Percentiles rank a stretch among this genome's conserved stretches.
Evolutionary conservation across 495 filamentous ascomycete genomes (phyloP).

Genomic region (Geoglossum glabrum): DNA sequence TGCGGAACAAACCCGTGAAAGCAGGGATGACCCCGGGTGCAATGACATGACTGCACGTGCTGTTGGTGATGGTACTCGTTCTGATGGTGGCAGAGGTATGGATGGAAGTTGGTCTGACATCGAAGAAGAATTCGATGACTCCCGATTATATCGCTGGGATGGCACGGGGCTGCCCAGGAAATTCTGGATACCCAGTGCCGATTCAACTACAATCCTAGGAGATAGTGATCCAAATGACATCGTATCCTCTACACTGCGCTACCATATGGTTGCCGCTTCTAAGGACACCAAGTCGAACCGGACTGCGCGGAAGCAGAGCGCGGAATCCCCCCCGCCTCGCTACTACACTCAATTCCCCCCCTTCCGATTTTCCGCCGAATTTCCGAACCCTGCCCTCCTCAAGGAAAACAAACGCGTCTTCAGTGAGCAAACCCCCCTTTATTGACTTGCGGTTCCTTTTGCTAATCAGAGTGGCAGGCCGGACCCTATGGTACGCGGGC

Average conservation of each 20-base stretch:
- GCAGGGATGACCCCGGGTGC: not conserved
- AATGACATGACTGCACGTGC: not conserved
- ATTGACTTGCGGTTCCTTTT: not conserved
- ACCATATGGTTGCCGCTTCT: not conserved
- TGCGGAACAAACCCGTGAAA: conserved; percentile 10
- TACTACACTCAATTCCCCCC: conserved; percentile 35
- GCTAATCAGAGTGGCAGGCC: conserved; percentile 18
- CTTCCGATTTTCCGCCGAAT: conserved; percentile 38
- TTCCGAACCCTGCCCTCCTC: conserved; percentile 31
- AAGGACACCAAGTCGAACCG: conserved; percentile 9
- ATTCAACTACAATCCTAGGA: conserved; percentile 37
- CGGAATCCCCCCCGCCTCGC: not conserved
- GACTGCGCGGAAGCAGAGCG: conserved; percentile 13
- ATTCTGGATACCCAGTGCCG: conserved; percentile 36
- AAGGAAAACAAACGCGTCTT: conserved; percentile 40
- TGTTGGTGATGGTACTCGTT: not conserved
- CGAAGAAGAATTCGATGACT: not conserved
- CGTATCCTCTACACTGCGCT: conserved; percentile 8
- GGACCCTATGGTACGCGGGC: conserved; percentile 42
- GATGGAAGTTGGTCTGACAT: conserved; percentile 17
- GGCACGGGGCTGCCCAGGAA: conserved; percentile 29
- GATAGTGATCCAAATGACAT: conserved; percentile 11
- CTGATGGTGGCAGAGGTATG: conserved; percentile 14
- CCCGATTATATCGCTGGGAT: conserved; percentile 18
- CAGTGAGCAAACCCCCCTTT: not conserved